Base-by-base conservation (phyloP, 2,329 filamentous ascomycete species). In the Tolypocladium endophyticum region DNA sequence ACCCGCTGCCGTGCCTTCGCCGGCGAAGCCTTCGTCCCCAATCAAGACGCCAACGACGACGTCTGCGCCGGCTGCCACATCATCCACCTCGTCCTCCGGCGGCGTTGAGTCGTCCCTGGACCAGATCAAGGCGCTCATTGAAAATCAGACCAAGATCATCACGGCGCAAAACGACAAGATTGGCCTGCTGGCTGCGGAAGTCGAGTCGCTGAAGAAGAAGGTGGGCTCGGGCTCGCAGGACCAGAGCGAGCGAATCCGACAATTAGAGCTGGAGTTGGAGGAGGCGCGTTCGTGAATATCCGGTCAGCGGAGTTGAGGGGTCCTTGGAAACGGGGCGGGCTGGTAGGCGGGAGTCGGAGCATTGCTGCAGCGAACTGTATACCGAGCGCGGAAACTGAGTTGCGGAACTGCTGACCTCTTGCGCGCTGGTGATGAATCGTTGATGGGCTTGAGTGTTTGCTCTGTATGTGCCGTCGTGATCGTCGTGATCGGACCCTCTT, bases 181-280 rank as follows among this genome's bases (percentile, higher is more conserved):
- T 66, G 80, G 80, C 56, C 78, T 80, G 35, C 76, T 96, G 55
- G 83, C 88, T 3, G 74, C 78, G 36, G 90, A 95, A 73, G 87
- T 96, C 18, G 90, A 94, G 70, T 81, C 83, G 20, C 79, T 97
- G 66, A 96, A 95, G 82, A 85, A 85, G 74, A 88, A 86, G 72
- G 80, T 92, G 61, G 83, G 82, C 43, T 66, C 61, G 36, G 72
- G 73, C 25, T 77, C 79, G 18, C 79, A 82, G 66, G 85, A 87
- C 69, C 85, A 88, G 78, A 87, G 79, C 71, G 85, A 88, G 74
- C 78, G 85, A 56, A 88, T 88, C 68, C 76, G 85, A 64, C 84
- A 87, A 71, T 71, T 88, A 61, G 86, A 88, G 74, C 76, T 88
- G 57, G 86, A 88, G 72, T 74, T 88, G 43, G 86, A 88, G 70